Evolutionary conservation across 1,284 basidiomycete species (phyloP).

Genomic region (Volvariella surrecta): DNA sequence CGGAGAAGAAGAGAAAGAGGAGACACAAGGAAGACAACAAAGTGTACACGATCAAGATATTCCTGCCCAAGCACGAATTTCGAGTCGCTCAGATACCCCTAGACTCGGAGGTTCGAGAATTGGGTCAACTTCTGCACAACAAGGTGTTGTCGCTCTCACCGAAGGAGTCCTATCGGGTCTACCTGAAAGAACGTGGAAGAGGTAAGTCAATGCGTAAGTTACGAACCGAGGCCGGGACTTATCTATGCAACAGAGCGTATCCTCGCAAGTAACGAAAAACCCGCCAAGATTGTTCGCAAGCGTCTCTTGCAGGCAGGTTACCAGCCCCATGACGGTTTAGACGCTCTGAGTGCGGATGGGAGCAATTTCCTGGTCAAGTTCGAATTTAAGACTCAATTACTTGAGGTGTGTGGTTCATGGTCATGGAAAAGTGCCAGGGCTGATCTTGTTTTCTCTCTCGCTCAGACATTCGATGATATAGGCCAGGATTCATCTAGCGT

Average conservation of each 20-base stretch:
- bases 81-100: slow-evolving; percentile 63
- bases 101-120: slow-evolving; percentile 60
- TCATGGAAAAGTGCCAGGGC: too few relatives aligned
- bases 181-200: slow-evolving; percentile 78
- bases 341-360: slow-evolving; percentile 77
- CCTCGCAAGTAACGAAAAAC: slow-evolving; percentile 75
- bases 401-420: slow-evolving; percentile 40
- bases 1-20: not conserved
- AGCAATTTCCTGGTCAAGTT: slow-evolving; percentile 86
- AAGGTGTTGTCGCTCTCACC: slow-evolving; percentile 44
- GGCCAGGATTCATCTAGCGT: too few relatives aligned
- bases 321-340: slow-evolving; percentile 74
- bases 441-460: slow-evolving; percentile 32
- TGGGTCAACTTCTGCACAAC: slow-evolving; percentile 56
- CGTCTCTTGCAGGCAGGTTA: slow-evolving; percentile 91
- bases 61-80: slow-evolving; percentile 69
- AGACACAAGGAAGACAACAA: slow-evolving; percentile 4
- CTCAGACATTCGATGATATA: too few relatives aligned
- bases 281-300: slow-evolving; percentile 78
- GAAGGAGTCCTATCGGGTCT: slow-evolving; percentile 63
- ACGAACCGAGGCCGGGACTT: slow-evolving; percentile 3
- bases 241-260: slow-evolving; percentile 56
- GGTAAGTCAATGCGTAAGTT: slow-evolving; percentile 37
- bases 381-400: slow-evolving; percentile 68
- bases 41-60: slow-evolving; percentile 61